phyloP scores from a whole-genome alignment of 1,139 yeast genomes.

The Suhomyces bokatorum region DNA sequence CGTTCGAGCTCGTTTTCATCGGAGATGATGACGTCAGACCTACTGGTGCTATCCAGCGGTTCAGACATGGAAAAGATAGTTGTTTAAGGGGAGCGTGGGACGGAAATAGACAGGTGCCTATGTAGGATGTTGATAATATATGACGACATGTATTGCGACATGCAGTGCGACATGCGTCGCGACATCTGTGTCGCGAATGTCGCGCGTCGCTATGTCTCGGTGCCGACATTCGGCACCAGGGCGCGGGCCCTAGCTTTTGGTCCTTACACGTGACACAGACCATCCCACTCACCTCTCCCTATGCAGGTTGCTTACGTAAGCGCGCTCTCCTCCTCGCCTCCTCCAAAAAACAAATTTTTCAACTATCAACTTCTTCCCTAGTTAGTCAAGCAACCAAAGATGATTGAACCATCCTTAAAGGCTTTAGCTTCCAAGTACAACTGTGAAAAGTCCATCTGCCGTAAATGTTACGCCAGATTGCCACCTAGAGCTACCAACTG shows the following conservation, averaged over 20 bases:
- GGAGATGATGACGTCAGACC: constrained; percentile 1
- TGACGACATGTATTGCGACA: constrained; percentile 4
- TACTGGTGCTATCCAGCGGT: constrained; percentile 2
- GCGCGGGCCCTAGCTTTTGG: not conserved
- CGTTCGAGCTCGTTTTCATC: not conserved
- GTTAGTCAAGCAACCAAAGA: constrained; percentile 28
- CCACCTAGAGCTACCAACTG: constrained; percentile 99
- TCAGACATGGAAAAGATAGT: constrained; percentile 2
- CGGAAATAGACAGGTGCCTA: not conserved
- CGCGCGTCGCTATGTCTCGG: not conserved
- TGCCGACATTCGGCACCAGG: not conserved
- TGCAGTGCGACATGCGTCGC: not conserved
- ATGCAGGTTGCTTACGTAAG: constrained; percentile 5
- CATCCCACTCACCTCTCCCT: not conserved
- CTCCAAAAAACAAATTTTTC: constrained; percentile 10
- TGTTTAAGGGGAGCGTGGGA: not conserved
- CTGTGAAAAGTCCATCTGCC: constrained; percentile 99
- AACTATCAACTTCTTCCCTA: constrained; percentile 5
- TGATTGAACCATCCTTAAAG: constrained; percentile 99
- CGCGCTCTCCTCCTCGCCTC: constrained; percentile 3
- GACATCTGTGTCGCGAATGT: not conserved
- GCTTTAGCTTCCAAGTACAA: constrained; percentile 99
- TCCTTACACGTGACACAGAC: not conserved
- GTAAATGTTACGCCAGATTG: constrained; percentile 99
- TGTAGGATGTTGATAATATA: not conserved